These are phyloP conservation scores for Dryas octopetala DNA, from an alignment of 306 rosid genomes.

Conservation along the genomic window DNA sequence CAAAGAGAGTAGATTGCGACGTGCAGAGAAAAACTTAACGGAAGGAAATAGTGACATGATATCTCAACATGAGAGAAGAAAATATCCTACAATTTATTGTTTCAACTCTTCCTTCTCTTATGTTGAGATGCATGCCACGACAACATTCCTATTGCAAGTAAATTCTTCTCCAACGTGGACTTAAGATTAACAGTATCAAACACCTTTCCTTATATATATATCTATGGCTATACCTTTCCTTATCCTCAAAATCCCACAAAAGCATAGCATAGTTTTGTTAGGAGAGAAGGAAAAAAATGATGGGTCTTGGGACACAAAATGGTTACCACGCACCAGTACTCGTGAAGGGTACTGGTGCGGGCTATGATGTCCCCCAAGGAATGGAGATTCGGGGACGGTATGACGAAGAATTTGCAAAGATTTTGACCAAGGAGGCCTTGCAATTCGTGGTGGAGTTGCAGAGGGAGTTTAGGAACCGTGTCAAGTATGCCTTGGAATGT, in stretches of 20 bases:
- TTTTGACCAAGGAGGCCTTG: conserved; percentile 73
- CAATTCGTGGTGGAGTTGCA: conserved; percentile 67
- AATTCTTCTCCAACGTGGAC: no score
- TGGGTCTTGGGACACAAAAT: conserved; percentile 39
- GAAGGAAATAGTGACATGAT: no score
- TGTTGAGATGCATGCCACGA: no score
- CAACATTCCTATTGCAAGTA: no score
- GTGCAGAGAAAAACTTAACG: no score
- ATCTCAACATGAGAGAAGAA: no score
- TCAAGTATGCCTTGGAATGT: conserved; percentile 71
- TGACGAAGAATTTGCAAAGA: conserved; percentile 59
- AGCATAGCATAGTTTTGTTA: background rate
- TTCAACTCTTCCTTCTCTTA: no score
- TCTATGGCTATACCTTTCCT: background rate
- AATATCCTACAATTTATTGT: no score
- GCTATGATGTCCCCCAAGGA: conserved; percentile 69
- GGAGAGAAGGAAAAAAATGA: background rate
- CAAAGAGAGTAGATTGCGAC: no score
- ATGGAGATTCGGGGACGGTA: conserved; percentile 76
- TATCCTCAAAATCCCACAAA: background rate
- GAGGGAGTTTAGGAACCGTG: conserved; percentile 64
- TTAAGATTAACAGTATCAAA: no score
- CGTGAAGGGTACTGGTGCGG: conserved; percentile 5
- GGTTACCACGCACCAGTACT: conserved; percentile 16
- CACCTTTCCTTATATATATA: background rate